A percentile compares a stretch with the other conserved stretches of the same genome.
Evolutionary conservation across 2,329 filamentous ascomycete species (phyloP).

Genomic region (Pseudogymnoascus sp.): DNA sequence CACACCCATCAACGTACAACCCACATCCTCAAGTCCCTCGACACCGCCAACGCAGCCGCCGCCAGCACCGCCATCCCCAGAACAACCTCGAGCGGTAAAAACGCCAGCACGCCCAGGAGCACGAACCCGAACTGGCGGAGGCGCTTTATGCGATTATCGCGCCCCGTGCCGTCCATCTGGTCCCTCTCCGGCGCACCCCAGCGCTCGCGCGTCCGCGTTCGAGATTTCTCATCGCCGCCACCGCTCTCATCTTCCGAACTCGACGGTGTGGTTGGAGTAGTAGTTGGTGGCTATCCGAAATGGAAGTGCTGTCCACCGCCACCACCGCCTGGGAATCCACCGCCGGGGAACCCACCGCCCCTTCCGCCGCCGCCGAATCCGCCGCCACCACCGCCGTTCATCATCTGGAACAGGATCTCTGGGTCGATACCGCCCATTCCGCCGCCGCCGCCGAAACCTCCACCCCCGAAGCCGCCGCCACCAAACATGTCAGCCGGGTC

Average conservation of each 20-base stretch:
- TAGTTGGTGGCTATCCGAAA: constrained; percentile 8
- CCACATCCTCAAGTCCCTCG: constrained; percentile 1
- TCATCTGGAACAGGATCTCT: constrained; percentile 77
- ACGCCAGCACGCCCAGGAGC: neutral
- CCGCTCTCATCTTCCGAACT: neutral
- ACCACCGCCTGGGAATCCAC: neutral
- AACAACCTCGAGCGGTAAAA: neutral
- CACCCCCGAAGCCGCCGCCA: constrained; percentile 49
- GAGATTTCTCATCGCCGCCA: neutral
- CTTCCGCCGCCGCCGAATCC: constrained; percentile 45
- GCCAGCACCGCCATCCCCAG: neutral
- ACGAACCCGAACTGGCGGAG: neutral
- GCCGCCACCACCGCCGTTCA: constrained; percentile 55
- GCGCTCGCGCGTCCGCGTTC: neutral
- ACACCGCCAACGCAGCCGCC: neutral
- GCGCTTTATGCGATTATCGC: neutral
- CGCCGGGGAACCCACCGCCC: constrained; percentile 23
- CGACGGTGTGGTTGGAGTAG: neutral
- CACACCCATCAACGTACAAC: constrained; percentile 1
- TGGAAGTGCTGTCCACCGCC: constrained; percentile 4
- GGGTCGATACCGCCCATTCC: constrained; percentile 52
- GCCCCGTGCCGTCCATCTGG: neutral
- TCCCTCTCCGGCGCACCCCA: neutral
- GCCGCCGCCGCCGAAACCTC: constrained; percentile 50
- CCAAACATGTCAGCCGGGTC: constrained; percentile 83